Conservation (phyloP, 2,329 filamentous ascomycete species). For the Penicillium sp. region DNA sequence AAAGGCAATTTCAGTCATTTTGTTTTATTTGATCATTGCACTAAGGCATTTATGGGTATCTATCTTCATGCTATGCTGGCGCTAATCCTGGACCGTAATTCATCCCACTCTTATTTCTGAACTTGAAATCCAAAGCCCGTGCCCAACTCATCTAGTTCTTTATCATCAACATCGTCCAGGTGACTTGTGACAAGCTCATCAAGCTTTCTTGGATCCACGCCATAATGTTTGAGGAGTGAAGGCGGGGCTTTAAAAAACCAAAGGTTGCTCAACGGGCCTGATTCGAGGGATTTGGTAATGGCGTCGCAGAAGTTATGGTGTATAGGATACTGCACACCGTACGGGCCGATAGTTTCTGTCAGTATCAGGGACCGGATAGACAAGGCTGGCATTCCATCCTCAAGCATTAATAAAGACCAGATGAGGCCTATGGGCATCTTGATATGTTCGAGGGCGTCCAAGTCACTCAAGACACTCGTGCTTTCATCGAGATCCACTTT, state of each 20-base stretch:
- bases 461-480: neutral
- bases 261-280: neutral
- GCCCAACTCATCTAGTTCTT: slow-evolving; percentile 1
- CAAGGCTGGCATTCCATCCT: neutral
- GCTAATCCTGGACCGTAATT: neutral
- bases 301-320: neutral
- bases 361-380: neutral
- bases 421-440: neutral
- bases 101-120: neutral
- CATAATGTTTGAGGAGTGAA: neutral
- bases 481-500: neutral
- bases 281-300: neutral
- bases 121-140: neutral
- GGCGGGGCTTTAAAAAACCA: neutral
- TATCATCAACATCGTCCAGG: neutral
- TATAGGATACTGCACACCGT: neutral
- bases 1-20: neutral
- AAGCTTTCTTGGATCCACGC: neutral
- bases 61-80: neutral
- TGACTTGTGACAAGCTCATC: neutral
- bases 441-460: neutral
- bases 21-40: neutral
- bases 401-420: neutral
- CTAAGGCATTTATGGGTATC: neutral
- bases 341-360: neutral